Percentiles rank a stretch among this genome's conserved stretches.
Evolutionary conservation across 768 basidiomycete species (phyloP).

Genomic region (Porpolomopsis calyptriformis): DNA sequence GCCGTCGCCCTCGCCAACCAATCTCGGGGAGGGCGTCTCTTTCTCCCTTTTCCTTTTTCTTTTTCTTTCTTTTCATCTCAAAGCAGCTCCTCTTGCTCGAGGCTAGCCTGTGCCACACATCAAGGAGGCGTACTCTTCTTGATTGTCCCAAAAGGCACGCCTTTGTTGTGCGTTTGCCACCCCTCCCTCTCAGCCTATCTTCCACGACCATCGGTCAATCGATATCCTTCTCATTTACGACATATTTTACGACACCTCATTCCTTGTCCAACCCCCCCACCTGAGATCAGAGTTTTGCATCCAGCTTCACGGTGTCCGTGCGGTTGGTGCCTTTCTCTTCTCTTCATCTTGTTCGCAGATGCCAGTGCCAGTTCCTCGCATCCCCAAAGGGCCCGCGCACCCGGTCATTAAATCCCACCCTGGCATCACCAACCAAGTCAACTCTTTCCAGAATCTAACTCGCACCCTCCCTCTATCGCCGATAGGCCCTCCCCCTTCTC

Average conservation of each 20-base stretch:
- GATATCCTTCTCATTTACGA: slow-evolving; percentile 39
- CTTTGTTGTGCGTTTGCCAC: slow-evolving; percentile 88
- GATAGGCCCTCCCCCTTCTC: slow-evolving; percentile 50
- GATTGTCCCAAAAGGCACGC: slow-evolving; percentile 66
- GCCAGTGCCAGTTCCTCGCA: slow-evolving; percentile 76
- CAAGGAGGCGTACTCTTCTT: neutral
- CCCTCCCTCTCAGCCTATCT: slow-evolving; percentile 17
- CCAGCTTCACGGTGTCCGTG: slow-evolving; percentile 33
- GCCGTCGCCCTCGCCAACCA: neutral
- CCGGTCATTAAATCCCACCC: slow-evolving; percentile 52
- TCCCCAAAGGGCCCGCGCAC: slow-evolving; percentile 48
- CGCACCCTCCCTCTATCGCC: slow-evolving; percentile 51
- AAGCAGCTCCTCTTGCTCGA: neutral
- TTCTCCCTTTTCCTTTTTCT: neutral
- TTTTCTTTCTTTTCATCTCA: too few species aligned
- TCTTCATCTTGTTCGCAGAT: slow-evolving; percentile 46
- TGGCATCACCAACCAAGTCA: slow-evolving; percentile 31
- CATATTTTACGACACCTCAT: slow-evolving; percentile 52
- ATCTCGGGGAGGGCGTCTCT: neutral
- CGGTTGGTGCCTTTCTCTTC: slow-evolving; percentile 33
- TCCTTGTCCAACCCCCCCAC: slow-evolving; percentile 26
- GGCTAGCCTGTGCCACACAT: neutral
- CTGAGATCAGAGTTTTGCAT: slow-evolving; percentile 33
- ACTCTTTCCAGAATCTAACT: slow-evolving; percentile 43
- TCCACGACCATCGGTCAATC: slow-evolving; percentile 8